Percentiles rank a stretch among this genome's conserved stretches.
Conservation (phyloP, 805 yeast species). For the Starmera dryadoides region DNA sequence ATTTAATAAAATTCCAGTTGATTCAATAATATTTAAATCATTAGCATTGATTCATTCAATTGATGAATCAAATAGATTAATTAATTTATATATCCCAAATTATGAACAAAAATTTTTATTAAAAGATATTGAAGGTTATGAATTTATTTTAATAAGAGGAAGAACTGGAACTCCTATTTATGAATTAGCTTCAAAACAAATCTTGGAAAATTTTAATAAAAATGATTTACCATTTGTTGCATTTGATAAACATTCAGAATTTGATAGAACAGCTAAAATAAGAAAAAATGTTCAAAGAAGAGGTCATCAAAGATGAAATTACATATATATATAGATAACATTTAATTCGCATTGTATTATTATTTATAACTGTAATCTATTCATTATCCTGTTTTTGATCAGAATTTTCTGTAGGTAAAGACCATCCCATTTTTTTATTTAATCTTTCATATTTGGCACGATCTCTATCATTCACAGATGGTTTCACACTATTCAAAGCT, state of each 20-base stretch:
- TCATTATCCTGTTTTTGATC: conserved; percentile 5
- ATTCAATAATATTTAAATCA: conserved; percentile 32
- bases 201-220: conserved; percentile 11
- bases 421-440: conserved; percentile 73
- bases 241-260: conserved; percentile 26
- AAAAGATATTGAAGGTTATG: conserved; percentile 15
- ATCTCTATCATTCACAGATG: conserved; percentile 86
- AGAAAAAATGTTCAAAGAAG: conserved; percentile 48
- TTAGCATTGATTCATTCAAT: conserved; percentile 65
- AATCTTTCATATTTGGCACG: conserved; percentile 68
- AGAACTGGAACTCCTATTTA: conserved; percentile 58
- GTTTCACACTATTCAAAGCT: conserved; percentile 74
- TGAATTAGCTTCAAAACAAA: conserved; percentile 31
- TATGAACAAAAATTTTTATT: conserved; percentile 8
- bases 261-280: conserved; percentile 52
- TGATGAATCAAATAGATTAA: conserved; percentile 25
- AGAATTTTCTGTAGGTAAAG: conserved; percentile 29
- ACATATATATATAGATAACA: not conserved
- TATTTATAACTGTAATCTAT: not conserved
- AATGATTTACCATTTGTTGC: conserved; percentile 38
- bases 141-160: conserved; percentile 49
- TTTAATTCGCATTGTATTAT: not conserved
- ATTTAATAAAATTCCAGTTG: conserved; percentile 2
- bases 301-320: conserved; percentile 26
- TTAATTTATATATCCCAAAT: conserved; percentile 54